A percentile compares a stretch with the other conserved stretches of the same genome.
These are phyloP conservation scores for Monosporascus sp. DNA, from an alignment of 2,329 filamentous ascomycete species.

Conservation along the genomic window DNA sequence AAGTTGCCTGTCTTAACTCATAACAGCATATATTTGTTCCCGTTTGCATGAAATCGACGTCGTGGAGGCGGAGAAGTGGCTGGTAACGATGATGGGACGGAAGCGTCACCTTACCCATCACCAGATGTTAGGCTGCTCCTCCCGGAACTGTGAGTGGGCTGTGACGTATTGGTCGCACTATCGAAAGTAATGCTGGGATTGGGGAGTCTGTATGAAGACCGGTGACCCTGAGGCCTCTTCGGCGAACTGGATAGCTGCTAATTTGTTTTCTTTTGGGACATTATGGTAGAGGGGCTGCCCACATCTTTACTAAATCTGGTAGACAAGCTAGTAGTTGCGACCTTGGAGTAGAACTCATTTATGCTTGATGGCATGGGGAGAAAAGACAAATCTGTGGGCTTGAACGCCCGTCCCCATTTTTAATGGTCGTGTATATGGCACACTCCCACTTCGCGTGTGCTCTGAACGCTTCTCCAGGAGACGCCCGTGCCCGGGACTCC, in stretches of 20 bases:
- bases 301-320: constrained; percentile 1
- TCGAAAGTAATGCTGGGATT: not conserved
- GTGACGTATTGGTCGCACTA: not conserved
- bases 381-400: no score
- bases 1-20: constrained; percentile 13
- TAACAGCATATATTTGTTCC: constrained; percentile 12
- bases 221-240: constrained; percentile 2
- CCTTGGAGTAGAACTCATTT: no score
- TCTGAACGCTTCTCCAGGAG: no score
- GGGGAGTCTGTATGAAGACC: not conserved
- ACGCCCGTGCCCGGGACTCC: no score
- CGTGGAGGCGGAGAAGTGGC: constrained; percentile 1
- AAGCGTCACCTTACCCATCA: not conserved
- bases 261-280: not conserved
- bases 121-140: no score
- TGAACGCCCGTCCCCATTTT: no score
- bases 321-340: no score
- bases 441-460: no score
- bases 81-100: not conserved
- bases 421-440: no score
- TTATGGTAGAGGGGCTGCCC: constrained; percentile 3
- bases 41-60: not conserved
- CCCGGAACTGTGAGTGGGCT: no score
- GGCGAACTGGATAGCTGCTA: constrained; percentile 1
- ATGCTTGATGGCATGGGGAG: no score